Conservation (phyloP, 306 rosid genomes). For the Boehmeria nivea region DNA sequence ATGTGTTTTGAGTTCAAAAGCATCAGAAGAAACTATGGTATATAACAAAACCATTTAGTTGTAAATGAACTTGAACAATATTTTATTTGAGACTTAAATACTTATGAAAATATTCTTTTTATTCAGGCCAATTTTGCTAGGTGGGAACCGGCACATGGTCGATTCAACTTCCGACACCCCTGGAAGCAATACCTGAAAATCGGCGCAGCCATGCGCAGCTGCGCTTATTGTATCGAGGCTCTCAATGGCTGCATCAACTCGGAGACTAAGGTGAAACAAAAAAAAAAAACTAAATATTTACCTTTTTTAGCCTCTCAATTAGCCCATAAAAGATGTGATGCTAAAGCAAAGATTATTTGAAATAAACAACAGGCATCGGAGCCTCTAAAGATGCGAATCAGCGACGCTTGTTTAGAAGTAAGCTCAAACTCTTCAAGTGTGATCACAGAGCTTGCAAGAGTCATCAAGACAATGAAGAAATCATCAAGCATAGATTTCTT, state of each 20-base stretch:
- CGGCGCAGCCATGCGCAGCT: constrained; percentile 63
- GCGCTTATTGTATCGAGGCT: constrained; percentile 77
- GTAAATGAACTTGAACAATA: no score
- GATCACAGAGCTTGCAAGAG: constrained; percentile 48
- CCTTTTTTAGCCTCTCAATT: neutral
- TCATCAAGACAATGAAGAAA: constrained; percentile 51
- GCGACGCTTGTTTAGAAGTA: constrained; percentile 35
- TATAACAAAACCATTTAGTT: no score
- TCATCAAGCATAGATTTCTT: constrained; percentile 42
- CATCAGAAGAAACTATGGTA: constrained; percentile 69
- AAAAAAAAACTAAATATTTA: no score
- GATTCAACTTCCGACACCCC: constrained; percentile 77
- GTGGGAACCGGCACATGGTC: constrained; percentile 92
- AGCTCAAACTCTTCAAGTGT: constrained; percentile 39
- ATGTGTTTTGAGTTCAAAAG: constrained; percentile 60
- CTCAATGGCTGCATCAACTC: constrained; percentile 58
- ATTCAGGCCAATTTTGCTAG: constrained; percentile 73
- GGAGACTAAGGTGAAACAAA: constrained; percentile 43
- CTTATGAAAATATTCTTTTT: neutral
- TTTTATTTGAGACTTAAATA: no score
- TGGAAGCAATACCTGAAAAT: constrained; percentile 77
- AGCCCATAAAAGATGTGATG: neutral
- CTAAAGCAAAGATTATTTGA: neutral
- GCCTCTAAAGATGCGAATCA: constrained; percentile 39
- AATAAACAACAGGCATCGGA: constrained; percentile 36